phyloP scores from a whole-genome alignment of 176 grass and related monocot species.

The Eleusine coracana region DNA sequence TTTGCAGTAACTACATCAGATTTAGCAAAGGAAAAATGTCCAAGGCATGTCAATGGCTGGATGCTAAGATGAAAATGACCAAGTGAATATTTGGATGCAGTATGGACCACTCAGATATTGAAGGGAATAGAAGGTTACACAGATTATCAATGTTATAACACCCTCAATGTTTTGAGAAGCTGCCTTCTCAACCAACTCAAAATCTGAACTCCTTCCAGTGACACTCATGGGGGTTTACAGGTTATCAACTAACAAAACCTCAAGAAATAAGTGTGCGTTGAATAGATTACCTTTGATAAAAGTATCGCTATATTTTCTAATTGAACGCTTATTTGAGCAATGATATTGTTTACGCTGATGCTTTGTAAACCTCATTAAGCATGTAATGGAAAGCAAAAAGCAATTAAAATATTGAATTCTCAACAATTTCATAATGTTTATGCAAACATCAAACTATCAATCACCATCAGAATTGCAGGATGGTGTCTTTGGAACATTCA shows the following conservation, averaged over 20 bases:
- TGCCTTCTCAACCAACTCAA: not conserved
- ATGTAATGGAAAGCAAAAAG: not conserved
- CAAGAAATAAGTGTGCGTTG: not conserved
- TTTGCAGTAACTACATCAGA: conserved; percentile 14
- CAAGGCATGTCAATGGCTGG: not conserved
- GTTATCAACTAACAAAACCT: not conserved
- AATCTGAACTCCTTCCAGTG: conserved; percentile 11
- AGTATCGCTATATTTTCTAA: not conserved
- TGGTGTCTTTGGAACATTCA: not conserved
- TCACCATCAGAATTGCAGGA: conserved; percentile 31
- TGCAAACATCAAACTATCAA: conserved; percentile 1
- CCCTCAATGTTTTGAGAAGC: conserved; percentile 3
- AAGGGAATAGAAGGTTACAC: not conserved
- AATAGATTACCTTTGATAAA: not conserved
- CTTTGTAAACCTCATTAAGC: not conserved
- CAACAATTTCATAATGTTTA: not conserved
- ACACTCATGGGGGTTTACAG: conserved; percentile 11
- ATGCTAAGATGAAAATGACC: conserved; percentile 12
- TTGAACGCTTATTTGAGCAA: not conserved
- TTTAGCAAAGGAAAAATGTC: not conserved
- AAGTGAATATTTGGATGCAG: not conserved
- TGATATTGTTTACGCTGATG: not conserved
- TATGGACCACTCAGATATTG: not conserved
- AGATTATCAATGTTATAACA: conserved; percentile 18
- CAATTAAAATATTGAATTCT: not conserved